Conservation (phyloP, 352 stramenopile species). For the Plasmopara halstedii region DNA sequence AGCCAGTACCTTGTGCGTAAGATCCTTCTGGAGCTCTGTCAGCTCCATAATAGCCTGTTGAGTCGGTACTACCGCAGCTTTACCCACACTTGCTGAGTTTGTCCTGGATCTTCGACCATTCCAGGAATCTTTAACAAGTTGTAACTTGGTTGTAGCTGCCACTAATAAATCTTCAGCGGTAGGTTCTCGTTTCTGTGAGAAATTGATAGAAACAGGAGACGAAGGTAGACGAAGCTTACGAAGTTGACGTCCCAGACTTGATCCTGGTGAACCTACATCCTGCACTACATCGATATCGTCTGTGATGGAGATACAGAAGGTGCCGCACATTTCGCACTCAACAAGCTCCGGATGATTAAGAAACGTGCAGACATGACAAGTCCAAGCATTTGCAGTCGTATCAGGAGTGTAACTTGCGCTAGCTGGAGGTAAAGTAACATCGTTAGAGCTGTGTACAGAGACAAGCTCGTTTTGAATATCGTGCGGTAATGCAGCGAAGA, state of each 20-base stretch:
- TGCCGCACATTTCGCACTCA: constrained; percentile 71
- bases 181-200: constrained; percentile 53
- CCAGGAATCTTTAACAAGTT: constrained; percentile 33
- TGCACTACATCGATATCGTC: background rate
- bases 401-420: no score
- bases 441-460: no score
- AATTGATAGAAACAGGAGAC: constrained; percentile 33
- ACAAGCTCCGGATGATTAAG: constrained; percentile 59
- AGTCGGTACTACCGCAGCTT: constrained; percentile 18
- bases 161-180: constrained; percentile 55
- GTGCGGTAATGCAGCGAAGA: no score
- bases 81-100: constrained; percentile 7
- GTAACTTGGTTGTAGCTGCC: constrained; percentile 43
- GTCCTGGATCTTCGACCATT: constrained; percentile 15
- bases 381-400: no score
- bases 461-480: no score
- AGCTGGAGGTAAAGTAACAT: no score
- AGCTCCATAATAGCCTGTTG: constrained; percentile 36
- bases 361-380: constrained; percentile 73
- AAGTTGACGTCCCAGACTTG: constrained; percentile 30
- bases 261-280: background rate
- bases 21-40: constrained; percentile 41
- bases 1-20: constrained; percentile 54
- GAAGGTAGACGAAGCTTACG: constrained; percentile 36
- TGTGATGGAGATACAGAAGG: constrained; percentile 19